phyloP scores from a whole-genome alignment of 805 yeast species.

The Lipomyces oligophaga region DNA sequence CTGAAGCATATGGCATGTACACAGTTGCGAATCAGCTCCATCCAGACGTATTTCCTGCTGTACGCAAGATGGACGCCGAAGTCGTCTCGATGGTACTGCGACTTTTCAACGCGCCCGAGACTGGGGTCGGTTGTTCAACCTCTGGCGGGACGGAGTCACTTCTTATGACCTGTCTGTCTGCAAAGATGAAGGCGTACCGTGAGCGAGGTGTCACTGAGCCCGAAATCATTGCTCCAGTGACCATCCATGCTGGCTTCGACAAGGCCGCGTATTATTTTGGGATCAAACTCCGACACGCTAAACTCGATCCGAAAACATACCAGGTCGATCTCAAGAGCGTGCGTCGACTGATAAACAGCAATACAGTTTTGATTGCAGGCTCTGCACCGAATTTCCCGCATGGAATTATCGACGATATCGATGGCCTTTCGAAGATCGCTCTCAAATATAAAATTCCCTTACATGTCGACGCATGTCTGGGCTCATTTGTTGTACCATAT shows the following conservation, averaged over 20 bases:
- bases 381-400: slow-evolving; percentile 98
- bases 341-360: slow-evolving; percentile 60
- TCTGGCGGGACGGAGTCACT: slow-evolving; percentile 96
- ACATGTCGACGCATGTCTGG: slow-evolving; percentile 94
- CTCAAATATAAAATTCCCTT: slow-evolving; percentile 69
- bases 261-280: slow-evolving; percentile 90
- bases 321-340: slow-evolving; percentile 65
- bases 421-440: slow-evolving; percentile 62
- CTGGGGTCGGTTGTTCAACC: slow-evolving; percentile 75
- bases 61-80: slow-evolving; percentile 93
- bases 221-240: slow-evolving; percentile 82
- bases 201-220: slow-evolving; percentile 61
- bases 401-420: slow-evolving; percentile 90
- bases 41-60: slow-evolving; percentile 96
- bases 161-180: slow-evolving; percentile 79
- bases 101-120: slow-evolving; percentile 74
- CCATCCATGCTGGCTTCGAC: slow-evolving; percentile 93
- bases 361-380: slow-evolving; percentile 82
- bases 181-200: slow-evolving; percentile 63
- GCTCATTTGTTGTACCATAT: slow-evolving; percentile 84
- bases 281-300: slow-evolving; percentile 77
- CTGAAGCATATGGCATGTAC: slow-evolving; percentile 68
- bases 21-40: slow-evolving; percentile 92
- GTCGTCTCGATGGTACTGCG: slow-evolving; percentile 78
- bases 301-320: slow-evolving; percentile 61